These are phyloP conservation scores for Tolypocladium tundrense DNA, from an alignment of 2,329 filamentous ascomycete species.

Conservation along the genomic window DNA sequence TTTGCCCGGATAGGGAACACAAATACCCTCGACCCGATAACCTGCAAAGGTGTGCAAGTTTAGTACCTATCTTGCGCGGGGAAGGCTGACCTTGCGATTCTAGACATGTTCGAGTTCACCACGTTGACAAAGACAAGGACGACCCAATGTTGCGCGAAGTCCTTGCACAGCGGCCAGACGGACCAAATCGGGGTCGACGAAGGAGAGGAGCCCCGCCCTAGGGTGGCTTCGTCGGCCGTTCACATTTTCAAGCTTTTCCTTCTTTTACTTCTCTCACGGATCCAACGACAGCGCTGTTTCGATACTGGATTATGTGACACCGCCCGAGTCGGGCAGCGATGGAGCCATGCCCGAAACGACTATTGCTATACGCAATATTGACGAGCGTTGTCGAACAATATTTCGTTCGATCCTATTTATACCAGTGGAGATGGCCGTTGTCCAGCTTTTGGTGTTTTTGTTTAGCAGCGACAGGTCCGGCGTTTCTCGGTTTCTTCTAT, in stretches of 20 bases:
- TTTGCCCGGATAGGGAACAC: constrained; percentile 88
- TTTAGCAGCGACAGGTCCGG: not conserved
- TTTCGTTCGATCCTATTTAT: not conserved
- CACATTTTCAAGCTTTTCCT: not conserved
- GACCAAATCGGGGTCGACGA: constrained; percentile 69
- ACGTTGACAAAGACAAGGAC: constrained; percentile 81
- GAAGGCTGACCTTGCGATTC: constrained; percentile 4
- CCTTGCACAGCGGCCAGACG: constrained; percentile 74
- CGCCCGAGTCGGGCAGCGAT: not conserved
- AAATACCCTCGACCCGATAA: constrained; percentile 94
- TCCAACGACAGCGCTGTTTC: not conserved
- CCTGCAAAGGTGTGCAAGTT: constrained; percentile 63
- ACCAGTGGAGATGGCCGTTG: not conserved
- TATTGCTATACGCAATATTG: not conserved
- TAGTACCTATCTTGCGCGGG: not conserved
- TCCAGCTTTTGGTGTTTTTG: not conserved
- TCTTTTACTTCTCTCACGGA: not conserved
- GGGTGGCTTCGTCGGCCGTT: constrained; percentile 2
- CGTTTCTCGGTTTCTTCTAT: not conserved
- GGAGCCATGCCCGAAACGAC: not conserved
- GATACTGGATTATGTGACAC: not conserved
- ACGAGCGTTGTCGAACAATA: not conserved
- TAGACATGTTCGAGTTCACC: constrained; percentile 88
- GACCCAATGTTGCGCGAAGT: constrained; percentile 74
- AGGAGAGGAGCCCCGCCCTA: constrained; percentile 44